phyloP scores from a whole-genome alignment of 306 rosid species.

The Quercus dentata region DNA sequence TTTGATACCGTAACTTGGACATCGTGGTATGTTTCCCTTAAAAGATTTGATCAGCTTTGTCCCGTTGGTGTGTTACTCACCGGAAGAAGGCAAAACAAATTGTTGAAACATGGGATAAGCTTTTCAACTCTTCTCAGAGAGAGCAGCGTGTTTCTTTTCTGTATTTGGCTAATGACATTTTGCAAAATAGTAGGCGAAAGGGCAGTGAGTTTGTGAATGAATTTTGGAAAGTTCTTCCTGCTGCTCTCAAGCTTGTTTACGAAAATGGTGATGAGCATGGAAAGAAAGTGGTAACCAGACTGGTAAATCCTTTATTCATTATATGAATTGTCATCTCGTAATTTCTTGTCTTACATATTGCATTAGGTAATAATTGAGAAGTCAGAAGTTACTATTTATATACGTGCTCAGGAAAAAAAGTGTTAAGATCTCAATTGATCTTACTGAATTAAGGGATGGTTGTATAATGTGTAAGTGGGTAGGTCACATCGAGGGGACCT shows the following conservation, averaged over 20 bases:
- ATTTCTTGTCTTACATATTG: conserved; percentile 3
- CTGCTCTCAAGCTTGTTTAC: conserved; percentile 63
- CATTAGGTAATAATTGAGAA: conserved; percentile 7
- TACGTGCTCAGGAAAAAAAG: neutral
- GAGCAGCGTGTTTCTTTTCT: conserved; percentile 73
- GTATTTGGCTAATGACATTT: conserved; percentile 83
- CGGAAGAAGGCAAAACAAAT: conserved; percentile 75
- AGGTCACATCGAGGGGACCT: too few species aligned
- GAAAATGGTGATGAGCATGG: conserved; percentile 61
- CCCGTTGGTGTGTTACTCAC: conserved; percentile 79
- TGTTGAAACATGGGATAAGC: conserved; percentile 86
- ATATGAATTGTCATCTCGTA: neutral
- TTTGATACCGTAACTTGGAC: conserved; percentile 3
- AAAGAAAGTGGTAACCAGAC: conserved; percentile 64
- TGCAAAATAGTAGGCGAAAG: conserved; percentile 89
- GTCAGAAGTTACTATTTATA: neutral
- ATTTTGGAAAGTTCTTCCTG: conserved; percentile 92
- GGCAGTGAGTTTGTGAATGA: conserved; percentile 92
- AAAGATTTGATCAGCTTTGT: conserved; percentile 60
- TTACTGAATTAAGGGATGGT: too few species aligned
- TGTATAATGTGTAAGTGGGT: too few species aligned
- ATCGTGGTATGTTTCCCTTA: conserved; percentile 39
- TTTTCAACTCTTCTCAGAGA: conserved; percentile 71
- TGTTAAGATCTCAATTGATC: too few species aligned
- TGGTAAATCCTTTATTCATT: conserved; percentile 46